Base-by-base conservation (phyloP, 2,329 filamentous ascomycete species). In the Colletotrichum kahawae region DNA sequence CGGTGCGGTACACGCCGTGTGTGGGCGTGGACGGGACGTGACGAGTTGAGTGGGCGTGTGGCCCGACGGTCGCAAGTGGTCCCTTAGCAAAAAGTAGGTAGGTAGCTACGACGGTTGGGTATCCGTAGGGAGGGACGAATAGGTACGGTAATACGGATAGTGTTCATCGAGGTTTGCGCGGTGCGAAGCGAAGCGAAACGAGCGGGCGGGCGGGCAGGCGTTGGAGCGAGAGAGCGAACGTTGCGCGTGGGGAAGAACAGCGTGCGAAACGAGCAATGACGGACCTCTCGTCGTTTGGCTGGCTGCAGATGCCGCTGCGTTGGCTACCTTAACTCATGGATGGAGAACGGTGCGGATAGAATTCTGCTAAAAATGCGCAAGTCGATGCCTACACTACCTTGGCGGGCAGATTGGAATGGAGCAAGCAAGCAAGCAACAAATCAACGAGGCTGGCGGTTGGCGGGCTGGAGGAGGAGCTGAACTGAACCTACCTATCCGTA, bases 371-470 rank as follows among this genome's bases (percentile, higher is more conserved):
- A 27, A 57, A 31, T 27, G 54, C 54, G 27, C 54, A 27, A 57
- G 24, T 57, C 27, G 27, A n/a, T 36, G 21, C 38, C 38, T 64
- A 16, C 31, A 57, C 21, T 38, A 76, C n/a, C n/a, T n/a, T n/a
- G 34, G 51, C n/a, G 12, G n/a, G 43, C 43, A 51, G 43, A 51
- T 51, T 13, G 43, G 43, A 51, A 51, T 51, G 43, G 43, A 51
- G n/a, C 43, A n/a, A n/a, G 43, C 43, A 48, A 48, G 43, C 43
- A 51, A 51, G 43, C 64, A 29, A 34, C 54, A 72, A 75, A 75
- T 63, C 72, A 67, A 29, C 69, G 67, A 72, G 72, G 73, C 73
- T 75, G 73, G 69, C 33, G 38, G 69, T 57, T 64, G 27, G 43
- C 13, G 12, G 29, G 36, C 13, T 29, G 62, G 60, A 51, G 43